Evolutionary conservation across 2,329 filamentous ascomycete genomes (phyloP).

Genomic region (Microsporum audouinii): DNA sequence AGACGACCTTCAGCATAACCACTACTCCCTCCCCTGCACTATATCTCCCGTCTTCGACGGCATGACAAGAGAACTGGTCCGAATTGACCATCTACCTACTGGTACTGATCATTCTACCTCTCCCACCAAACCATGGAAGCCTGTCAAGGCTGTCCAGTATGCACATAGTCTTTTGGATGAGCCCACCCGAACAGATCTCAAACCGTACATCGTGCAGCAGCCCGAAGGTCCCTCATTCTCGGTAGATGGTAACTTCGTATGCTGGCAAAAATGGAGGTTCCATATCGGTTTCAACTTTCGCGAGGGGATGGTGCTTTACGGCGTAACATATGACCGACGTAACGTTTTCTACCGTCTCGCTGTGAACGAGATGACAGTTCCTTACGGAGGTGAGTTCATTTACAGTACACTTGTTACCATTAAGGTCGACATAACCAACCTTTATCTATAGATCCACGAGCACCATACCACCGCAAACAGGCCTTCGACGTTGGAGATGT

Average conservation of each 20-base stretch:
- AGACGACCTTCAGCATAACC: constrained; percentile 52
- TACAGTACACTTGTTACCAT: constrained; percentile 11
- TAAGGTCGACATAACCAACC: constrained; percentile 19
- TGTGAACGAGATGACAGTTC: constrained; percentile 54
- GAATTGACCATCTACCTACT: constrained; percentile 59
- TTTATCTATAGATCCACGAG: constrained; percentile 49
- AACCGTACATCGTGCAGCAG: constrained; percentile 53
- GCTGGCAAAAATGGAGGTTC: constrained; percentile 58
- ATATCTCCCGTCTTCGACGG: constrained; percentile 57
- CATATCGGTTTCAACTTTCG: constrained; percentile 51
- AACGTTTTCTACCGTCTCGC: constrained; percentile 56
- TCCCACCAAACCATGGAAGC: constrained; percentile 46
- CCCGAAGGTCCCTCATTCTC: constrained; percentile 54
- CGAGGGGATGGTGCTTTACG: constrained; percentile 57
- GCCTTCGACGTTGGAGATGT: constrained; percentile 61
- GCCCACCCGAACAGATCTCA: constrained; percentile 48
- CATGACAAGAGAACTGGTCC: constrained; percentile 51
- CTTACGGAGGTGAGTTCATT: constrained; percentile 28
- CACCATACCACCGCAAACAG: constrained; percentile 57
- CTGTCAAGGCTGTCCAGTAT: constrained; percentile 41
- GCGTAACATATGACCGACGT: constrained; percentile 52
- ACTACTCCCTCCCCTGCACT: constrained; percentile 57
- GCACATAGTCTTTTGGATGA: constrained; percentile 55
- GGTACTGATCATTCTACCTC: constrained; percentile 50
- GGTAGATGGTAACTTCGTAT: constrained; percentile 45